Evolutionary conservation across 2,329 filamentous ascomycete genomes (phyloP).

Genomic region (Diaporthe caulivora): DNA sequence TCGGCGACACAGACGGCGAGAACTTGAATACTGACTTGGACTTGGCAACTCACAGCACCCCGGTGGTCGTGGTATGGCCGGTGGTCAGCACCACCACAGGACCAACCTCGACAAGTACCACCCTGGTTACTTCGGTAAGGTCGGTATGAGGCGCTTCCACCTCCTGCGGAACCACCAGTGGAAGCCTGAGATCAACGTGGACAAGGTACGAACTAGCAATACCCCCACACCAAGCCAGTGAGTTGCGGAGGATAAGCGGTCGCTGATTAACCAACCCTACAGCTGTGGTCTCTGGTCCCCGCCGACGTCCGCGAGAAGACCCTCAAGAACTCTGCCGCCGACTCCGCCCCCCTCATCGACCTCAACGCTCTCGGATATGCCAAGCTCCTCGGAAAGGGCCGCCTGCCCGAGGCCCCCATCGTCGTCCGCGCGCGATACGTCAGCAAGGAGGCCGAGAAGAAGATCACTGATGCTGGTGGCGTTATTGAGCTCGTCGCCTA

Average conservation of each 20-base stretch:
- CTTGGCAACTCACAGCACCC: slow-evolving; percentile 59
- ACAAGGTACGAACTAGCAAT: slow-evolving; percentile 78
- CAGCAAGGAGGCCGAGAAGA: slow-evolving; percentile 95
- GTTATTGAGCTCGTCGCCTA: slow-evolving; percentile 96
- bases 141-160: slow-evolving; percentile 97
- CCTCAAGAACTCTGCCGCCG: slow-evolving; percentile 81
- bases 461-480: slow-evolving; percentile 98
- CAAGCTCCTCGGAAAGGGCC: slow-evolving; percentile 98
- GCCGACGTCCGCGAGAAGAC: slow-evolving; percentile 94
- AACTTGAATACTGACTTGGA: background rate
- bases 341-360: slow-evolving; percentile 97
- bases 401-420: slow-evolving; percentile 90
- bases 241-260: slow-evolving; percentile 28
- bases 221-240: background rate
- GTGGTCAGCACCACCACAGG: slow-evolving; percentile 98
- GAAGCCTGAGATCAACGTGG: slow-evolving; percentile 99
- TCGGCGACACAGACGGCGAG: background rate
- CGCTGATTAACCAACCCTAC: slow-evolving; percentile 44
- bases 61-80: slow-evolving; percentile 88
- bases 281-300: slow-evolving; percentile 97
- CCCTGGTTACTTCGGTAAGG: slow-evolving; percentile 99
- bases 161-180: slow-evolving; percentile 95
- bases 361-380: slow-evolving; percentile 97
- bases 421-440: slow-evolving; percentile 97
- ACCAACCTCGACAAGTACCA: slow-evolving; percentile 91